These are phyloP conservation scores for Puccinia triticina DNA, from an alignment of 1,284 basidiomycete species.

Conservation along the genomic window DNA sequence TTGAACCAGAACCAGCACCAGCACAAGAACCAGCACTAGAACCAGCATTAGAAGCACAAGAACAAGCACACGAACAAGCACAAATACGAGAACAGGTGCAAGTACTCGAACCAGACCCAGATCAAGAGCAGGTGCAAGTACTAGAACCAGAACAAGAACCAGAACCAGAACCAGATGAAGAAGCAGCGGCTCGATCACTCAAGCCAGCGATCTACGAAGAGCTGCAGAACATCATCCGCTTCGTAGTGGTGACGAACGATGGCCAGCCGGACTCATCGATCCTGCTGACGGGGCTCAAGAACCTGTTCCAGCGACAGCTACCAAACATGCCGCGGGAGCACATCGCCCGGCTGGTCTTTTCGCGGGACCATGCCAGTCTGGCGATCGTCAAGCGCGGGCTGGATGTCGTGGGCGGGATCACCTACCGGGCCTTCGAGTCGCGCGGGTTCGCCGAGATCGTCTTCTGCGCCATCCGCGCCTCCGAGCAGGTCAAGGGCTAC, in stretches of 20 bases:
- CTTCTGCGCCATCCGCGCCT: constrained; percentile 95
- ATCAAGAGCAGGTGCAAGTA: not conserved
- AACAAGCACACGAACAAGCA: too few species aligned
- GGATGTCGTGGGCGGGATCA: constrained; percentile 97
- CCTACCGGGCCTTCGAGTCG: constrained; percentile 92
- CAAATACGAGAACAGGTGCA: too few species aligned
- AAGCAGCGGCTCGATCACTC: constrained; percentile 52
- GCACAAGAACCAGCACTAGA: not conserved
- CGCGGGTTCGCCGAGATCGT: constrained; percentile 97
- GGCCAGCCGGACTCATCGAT: constrained; percentile 70
- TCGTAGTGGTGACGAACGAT: constrained; percentile 84
- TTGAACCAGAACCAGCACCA: not conserved
- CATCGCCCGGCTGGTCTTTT: constrained; percentile 92
- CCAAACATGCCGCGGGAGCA: constrained; percentile 99
- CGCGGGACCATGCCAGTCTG: constrained; percentile 84
- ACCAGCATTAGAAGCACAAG: not conserved
- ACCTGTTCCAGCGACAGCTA: constrained; percentile 93
- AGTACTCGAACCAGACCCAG: not conserved
- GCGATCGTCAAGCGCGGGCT: constrained; percentile 94
- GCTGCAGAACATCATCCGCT: constrained; percentile 78
- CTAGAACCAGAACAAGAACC: not conserved
- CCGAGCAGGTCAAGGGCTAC: constrained; percentile 98
- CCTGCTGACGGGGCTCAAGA: constrained; percentile 90
- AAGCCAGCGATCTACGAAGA: constrained; percentile 77
- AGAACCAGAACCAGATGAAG: not conserved